Base-by-base conservation (phyloP, 495 filamentous ascomycete genomes). In the Penicillium flavigenum region DNA sequence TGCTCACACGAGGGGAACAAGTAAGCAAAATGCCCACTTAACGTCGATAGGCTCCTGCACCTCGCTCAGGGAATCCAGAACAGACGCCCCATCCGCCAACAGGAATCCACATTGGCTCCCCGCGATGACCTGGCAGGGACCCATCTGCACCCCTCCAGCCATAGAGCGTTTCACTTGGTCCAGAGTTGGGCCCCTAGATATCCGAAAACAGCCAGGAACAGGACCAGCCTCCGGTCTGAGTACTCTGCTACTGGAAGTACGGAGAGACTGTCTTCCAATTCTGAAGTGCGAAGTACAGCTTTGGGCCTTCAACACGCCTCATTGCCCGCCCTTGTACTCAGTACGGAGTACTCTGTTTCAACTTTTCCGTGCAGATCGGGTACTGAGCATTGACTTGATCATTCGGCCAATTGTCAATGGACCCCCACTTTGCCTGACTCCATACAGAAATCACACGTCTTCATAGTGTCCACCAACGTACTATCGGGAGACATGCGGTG, bases 91-190 rank as follows among this genome's bases (percentile, higher is more conserved):
- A 55, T 55, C 53, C 52, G 52, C 52, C 39, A 53, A 11, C 38
- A 27, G 19, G 38, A 53, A 36, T n/a, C 52, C 43, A 47, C 44
- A 38, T 46, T 24, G 53, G 45, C 64, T 57, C 72, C 69, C 72
- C 70, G 68, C 72, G 68, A 69, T 74, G 73, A 74, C 71, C 64
- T 76, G 73, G 71, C 73, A 60, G 43, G 16, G 34, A 51, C 49
- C 64, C 47, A 52, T 46, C 50, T 45, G 34, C 11, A 41, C 47
- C 34, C 20, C 45, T 49, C 43, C 34, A 16, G 32, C 31, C 27
- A 58, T 58, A 46, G 50, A 48, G 51, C 51, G 51, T 53, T 42
- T 53, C 51, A 53, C 19, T 20, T 57, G 31, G 57, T 54, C 2
- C 42, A 32, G 29, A 47, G 46, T 45, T 55, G 43, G 52, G 41